These are phyloP conservation scores for Hemisphaericaspora xylanilytica DNA, from an alignment of 1,139 yeast species.

Conservation along the genomic window DNA sequence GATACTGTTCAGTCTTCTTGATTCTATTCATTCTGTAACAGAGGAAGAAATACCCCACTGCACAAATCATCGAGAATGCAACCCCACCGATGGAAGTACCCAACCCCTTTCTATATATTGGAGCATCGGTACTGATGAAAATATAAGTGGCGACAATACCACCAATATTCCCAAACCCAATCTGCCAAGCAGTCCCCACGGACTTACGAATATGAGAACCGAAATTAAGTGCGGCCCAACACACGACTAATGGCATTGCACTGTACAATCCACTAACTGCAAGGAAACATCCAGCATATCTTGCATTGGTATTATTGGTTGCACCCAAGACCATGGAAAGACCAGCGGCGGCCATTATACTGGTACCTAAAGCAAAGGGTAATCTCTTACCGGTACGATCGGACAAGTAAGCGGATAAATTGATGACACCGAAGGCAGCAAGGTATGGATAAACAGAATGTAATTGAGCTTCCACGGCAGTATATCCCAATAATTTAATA, in stretches of 20 bases:
- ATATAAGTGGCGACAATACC: conserved; percentile 72
- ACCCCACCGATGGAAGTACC: conserved; percentile 52
- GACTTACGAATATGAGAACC: conserved; percentile 71
- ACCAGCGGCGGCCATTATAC: conserved; percentile 50
- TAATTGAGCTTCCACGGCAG: conserved; percentile 62
- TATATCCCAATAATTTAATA: conserved; percentile 54
- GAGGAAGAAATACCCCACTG: conserved; percentile 41
- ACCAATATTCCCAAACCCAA: conserved; percentile 82
- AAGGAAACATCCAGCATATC: conserved; percentile 74
- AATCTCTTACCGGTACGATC: conserved; percentile 48
- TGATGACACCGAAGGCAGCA: conserved; percentile 55
- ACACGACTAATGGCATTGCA: conserved; percentile 71
- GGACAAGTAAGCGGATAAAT: conserved; percentile 46
- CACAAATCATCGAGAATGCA: conserved; percentile 47
- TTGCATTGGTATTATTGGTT: conserved; percentile 30
- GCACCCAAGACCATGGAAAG: conserved; percentile 51
- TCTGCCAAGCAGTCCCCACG: conserved; percentile 72
- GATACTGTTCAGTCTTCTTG: conserved; percentile 38
- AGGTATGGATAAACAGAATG: conserved; percentile 76
- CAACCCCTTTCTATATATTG: conserved; percentile 57
- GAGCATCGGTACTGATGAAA: conserved; percentile 57
- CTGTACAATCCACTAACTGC: conserved; percentile 64
- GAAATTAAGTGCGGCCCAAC: conserved; percentile 68
- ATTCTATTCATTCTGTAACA: conserved; percentile 40
- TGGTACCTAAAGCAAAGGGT: conserved; percentile 44